phyloP scores from a whole-genome alignment of 2,329 filamentous ascomycete genomes.

The Mycosphaerelloides madeirae region DNA sequence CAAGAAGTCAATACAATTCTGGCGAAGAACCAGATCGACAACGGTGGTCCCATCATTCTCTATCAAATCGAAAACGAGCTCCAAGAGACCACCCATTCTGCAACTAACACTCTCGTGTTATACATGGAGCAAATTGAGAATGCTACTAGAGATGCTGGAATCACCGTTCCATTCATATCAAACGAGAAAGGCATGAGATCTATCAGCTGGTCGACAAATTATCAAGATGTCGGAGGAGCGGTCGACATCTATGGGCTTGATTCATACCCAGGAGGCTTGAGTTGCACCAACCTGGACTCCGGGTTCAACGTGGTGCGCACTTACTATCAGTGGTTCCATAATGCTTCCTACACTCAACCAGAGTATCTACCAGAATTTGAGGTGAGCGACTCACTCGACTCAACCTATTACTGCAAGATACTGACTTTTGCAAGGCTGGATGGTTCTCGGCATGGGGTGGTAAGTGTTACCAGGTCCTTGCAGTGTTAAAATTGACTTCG shows the following conservation, averaged over 20 bases:
- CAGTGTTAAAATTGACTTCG: background rate
- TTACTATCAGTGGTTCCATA: slow-evolving; percentile 42
- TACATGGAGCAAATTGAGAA: slow-evolving; percentile 58
- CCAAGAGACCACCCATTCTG: slow-evolving; percentile 36
- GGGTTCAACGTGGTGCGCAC: slow-evolving; percentile 47
- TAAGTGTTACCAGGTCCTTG: background rate
- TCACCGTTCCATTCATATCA: slow-evolving; percentile 53
- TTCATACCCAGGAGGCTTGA: slow-evolving; percentile 55
- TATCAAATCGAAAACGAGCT: slow-evolving; percentile 58
- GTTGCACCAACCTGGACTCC: slow-evolving; percentile 57
- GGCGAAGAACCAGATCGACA: slow-evolving; percentile 52
- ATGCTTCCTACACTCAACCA: slow-evolving; percentile 43
- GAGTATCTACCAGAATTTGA: slow-evolving; percentile 57
- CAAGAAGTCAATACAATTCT: slow-evolving; percentile 47
- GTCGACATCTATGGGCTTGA: slow-evolving; percentile 47
- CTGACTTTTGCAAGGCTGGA: slow-evolving; percentile 38
- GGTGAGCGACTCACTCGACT: background rate
- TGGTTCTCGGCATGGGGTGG: slow-evolving; percentile 60
- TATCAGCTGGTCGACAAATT: slow-evolving; percentile 57
- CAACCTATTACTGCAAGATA: too few species aligned
- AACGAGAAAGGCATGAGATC: slow-evolving; percentile 59
- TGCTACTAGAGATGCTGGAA: slow-evolving; percentile 51
- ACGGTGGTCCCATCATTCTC: slow-evolving; percentile 53
- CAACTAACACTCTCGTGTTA: slow-evolving; percentile 37
- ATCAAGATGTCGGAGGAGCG: slow-evolving; percentile 52